Evolutionary conservation across 2,329 filamentous ascomycete genomes (phyloP), one percentile per base, ranked within the genome.

Genomic region (Fusarium fujikuroi): DNA sequence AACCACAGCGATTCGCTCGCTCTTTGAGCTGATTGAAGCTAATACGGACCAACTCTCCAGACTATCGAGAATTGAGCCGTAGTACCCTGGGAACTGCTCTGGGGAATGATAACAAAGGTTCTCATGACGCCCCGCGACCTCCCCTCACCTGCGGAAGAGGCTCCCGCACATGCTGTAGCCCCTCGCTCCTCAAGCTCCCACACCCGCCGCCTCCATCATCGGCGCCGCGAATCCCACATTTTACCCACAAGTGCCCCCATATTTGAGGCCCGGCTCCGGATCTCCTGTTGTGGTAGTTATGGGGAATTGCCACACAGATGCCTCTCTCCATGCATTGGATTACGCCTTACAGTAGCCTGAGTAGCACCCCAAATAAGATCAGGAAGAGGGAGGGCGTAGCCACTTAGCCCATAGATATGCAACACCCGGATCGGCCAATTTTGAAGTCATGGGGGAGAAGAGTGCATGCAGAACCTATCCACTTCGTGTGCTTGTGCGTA

Each of bases 201-300:
- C 70, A 60, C 61, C 69, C 47, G 65, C 69, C 57, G 69, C 64
- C 70, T 64, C 60, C 52, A 70, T 59, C 57, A 50, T 68, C 70
- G 66, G 70, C 52, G 66, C 70, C 49, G 39, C 43, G 34, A 52
- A 72, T 61, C 71, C 63, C 67, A 73, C 71, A 49, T 67, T 44
- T 53, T 28, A 50, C 52, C 65, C 64, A 67, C n/a, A 34, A 47
- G 23, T 39, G 25, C 32, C 72, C 72, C 72, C 69, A 70, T 73
- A 70, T 69, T 73, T 70, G 70, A 66, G 72, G 67, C 76, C 76
- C 75, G 73, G 73, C 76, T 76, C 69, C 73, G 73, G 75, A 71
- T 56, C 25, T 46, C n/a, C 23, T 58, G n/a, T 54, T 40, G 34
- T 58, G 54, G 40, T 46, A 36, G 42, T 21, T 21, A 47, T 34